These are phyloP conservation scores for Areca catechu DNA, from an alignment of 176 grass and related monocot species.

Conservation along the genomic window DNA sequence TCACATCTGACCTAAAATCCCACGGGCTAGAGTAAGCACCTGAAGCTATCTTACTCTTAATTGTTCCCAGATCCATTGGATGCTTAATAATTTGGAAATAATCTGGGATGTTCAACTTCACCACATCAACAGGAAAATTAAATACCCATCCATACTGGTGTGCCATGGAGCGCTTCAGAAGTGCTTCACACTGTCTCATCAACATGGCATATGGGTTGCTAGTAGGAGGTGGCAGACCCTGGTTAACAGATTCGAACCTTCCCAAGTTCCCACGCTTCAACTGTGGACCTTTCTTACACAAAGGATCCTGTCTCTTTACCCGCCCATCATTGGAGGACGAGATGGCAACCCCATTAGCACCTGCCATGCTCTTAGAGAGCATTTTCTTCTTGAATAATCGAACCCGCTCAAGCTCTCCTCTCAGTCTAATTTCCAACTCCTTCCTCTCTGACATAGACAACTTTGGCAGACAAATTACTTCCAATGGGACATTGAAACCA, in stretches of 20 bases:
- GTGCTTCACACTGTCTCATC: slow-evolving; percentile 62
- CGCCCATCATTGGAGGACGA: slow-evolving; percentile 31
- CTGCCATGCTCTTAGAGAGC: slow-evolving; percentile 4
- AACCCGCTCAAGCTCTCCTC: slow-evolving; percentile 46
- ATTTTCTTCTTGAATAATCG: slow-evolving; percentile 43
- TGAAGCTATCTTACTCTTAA: slow-evolving; percentile 47
- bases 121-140: slow-evolving; percentile 59
- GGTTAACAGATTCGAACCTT: slow-evolving; percentile 34
- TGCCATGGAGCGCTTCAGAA: slow-evolving; percentile 86
- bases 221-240: slow-evolving; percentile 2
- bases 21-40: slow-evolving; percentile 50
- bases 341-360: slow-evolving; percentile 23
- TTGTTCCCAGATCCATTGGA: slow-evolving; percentile 84
- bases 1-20: slow-evolving; percentile 81
- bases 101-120: slow-evolving; percentile 84
- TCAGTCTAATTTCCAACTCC: slow-evolving; percentile 42
- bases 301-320: slow-evolving; percentile 27
- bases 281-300: slow-evolving; percentile 10
- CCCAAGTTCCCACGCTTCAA: slow-evolving; percentile 44
- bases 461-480: slow-evolving; percentile 49
- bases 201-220: slow-evolving; percentile 18
- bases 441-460: slow-evolving; percentile 58
- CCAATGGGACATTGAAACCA: slow-evolving; percentile 41
- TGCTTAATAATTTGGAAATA: slow-evolving; percentile 75
- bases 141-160: slow-evolving; percentile 76